Evolutionary conservation across 345 rosid species (phyloP).

Genomic region (Melaleuca alternifolia): DNA sequence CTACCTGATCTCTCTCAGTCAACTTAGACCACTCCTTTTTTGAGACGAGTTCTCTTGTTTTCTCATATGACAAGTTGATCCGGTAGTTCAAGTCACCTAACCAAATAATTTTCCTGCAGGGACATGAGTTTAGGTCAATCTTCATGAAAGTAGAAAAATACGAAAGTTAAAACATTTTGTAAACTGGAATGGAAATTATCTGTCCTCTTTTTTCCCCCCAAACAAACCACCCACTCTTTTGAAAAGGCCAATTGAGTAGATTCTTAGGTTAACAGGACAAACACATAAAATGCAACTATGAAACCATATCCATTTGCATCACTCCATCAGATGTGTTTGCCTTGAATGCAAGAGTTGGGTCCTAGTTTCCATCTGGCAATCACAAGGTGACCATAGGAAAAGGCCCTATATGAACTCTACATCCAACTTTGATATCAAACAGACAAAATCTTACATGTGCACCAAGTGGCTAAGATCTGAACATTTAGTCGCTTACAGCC

Average conservation of each 20-base stretch:
- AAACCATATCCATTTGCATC: background rate
- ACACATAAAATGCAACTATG: background rate
- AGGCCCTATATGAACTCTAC: background rate
- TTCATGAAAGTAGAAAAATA: background rate
- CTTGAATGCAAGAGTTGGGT: background rate
- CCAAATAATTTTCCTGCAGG: conserved; percentile 78
- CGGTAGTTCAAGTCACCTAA: conserved; percentile 93
- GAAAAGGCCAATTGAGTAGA: background rate
- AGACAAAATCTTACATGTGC: background rate
- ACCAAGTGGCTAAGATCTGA: background rate
- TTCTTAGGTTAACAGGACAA: background rate
- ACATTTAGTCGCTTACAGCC: background rate
- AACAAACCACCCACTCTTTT: background rate
- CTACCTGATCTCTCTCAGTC: conserved; percentile 78
- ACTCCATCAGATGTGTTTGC: background rate
- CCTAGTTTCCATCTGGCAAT: background rate
- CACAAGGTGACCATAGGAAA: background rate
- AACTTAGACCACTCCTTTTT: conserved; percentile 60
- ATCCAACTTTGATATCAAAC: background rate
- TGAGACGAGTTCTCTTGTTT: conserved; percentile 50
- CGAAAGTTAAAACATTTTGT: background rate
- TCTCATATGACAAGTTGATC: conserved; percentile 62
- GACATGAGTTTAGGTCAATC: conserved; percentile 3
- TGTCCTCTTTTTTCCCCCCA: background rate
- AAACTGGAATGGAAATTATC: background rate